Evolutionary conservation across 2,329 filamentous ascomycete species (phyloP).

Genomic region (Clonostachys sp.): DNA sequence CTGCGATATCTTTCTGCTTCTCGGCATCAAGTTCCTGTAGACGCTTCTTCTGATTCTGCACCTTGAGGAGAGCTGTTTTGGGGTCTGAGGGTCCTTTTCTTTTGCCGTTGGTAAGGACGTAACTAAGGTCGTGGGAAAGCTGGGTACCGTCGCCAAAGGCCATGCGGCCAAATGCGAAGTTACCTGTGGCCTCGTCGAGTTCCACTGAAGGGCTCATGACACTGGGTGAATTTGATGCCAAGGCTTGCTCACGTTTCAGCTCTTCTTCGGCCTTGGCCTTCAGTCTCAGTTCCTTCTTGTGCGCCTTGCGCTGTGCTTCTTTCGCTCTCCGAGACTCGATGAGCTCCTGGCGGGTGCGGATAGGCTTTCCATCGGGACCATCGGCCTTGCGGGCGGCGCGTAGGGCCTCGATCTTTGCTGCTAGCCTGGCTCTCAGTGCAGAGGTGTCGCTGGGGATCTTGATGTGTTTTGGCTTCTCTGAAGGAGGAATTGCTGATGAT

Average conservation of each 20-base stretch:
- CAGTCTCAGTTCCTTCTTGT: constrained; percentile 80
- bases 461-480: constrained; percentile 60
- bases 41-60: constrained; percentile 81
- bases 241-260: constrained; percentile 55
- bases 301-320: constrained; percentile 77
- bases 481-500: constrained; percentile 58
- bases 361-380: constrained; percentile 69
- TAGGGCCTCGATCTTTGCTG: constrained; percentile 78
- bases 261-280: constrained; percentile 80
- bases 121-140: constrained; percentile 68
- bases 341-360: constrained; percentile 83
- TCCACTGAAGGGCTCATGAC: constrained; percentile 53
- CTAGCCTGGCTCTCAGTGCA: constrained; percentile 71
- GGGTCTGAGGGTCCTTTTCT: constrained; percentile 81
- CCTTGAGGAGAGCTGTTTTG: constrained; percentile 78
- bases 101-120: constrained; percentile 48
- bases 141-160: constrained; percentile 82
- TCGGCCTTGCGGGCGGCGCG: constrained; percentile 85
- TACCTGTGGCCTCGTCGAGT: constrained; percentile 49
- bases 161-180: constrained; percentile 88
- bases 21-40: constrained; percentile 69
- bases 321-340: constrained; percentile 86
- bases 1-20: constrained; percentile 81
- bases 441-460: constrained; percentile 68
- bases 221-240: constrained; percentile 58